These are phyloP conservation scores for Tulasnella sp. DNA, from an alignment of 768 basidiomycete genomes.

Conservation along the genomic window DNA sequence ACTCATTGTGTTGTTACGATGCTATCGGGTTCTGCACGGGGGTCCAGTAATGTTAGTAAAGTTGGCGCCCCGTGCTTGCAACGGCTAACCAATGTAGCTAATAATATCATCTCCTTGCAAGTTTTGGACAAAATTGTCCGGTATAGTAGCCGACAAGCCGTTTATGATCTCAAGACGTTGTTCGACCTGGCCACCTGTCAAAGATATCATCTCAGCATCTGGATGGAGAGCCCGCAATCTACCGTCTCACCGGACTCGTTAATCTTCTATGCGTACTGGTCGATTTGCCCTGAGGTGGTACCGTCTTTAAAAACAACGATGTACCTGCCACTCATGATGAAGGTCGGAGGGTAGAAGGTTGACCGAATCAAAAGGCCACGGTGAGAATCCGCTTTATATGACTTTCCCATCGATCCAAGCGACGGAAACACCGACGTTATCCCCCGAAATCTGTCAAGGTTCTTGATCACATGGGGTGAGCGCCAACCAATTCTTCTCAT, in stretches of 20 bases:
- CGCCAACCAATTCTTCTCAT: too few relatives aligned
- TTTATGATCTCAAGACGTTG: neutral
- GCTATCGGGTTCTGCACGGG: neutral
- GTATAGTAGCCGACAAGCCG: neutral
- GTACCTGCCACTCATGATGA: neutral
- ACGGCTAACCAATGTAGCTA: neutral
- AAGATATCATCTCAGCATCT: neutral
- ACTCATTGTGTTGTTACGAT: neutral
- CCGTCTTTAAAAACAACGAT: slow-evolving; percentile 19
- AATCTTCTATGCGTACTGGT: neutral
- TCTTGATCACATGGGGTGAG: too few relatives aligned
- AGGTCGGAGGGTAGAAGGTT: neutral
- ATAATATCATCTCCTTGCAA: slow-evolving; percentile 11
- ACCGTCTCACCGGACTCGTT: neutral
- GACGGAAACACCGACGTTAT: too few relatives aligned
- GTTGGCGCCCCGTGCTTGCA: too few relatives aligned
- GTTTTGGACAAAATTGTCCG: neutral
- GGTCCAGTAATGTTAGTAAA: neutral
- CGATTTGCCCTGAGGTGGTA: slow-evolving; percentile 13
- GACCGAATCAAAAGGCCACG: too few relatives aligned
- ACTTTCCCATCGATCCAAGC: too few relatives aligned
- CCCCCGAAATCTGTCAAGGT: too few relatives aligned
- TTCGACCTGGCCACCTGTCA: neutral
- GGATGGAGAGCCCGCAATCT: neutral
- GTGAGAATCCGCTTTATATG: too few relatives aligned